phyloP scores from a whole-genome alignment of 106 monocot species.

The Allium cepa region DNA sequence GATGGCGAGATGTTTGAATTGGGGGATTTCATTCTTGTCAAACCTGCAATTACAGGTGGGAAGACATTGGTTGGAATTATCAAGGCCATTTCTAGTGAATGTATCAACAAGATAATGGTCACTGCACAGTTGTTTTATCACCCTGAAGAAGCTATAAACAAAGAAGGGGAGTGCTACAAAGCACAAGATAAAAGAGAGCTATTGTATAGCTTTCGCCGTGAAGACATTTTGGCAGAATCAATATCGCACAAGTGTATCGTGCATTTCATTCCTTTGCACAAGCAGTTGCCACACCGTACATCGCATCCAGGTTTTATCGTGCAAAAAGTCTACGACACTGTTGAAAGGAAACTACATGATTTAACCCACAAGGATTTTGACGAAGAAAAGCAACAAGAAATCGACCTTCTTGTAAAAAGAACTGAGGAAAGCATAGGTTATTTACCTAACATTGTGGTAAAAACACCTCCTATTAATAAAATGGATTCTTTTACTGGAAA shows the following conservation, averaged over 20 bases:
- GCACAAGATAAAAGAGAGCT: slow-evolving; percentile 57
- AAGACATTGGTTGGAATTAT: too few species aligned
- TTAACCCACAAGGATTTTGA: slow-evolving; percentile 71
- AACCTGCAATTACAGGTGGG: too few species aligned
- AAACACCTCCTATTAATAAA: slow-evolving; percentile 21
- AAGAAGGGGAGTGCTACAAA: slow-evolving; percentile 60
- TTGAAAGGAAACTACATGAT: slow-evolving; percentile 55
- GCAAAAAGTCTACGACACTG: slow-evolving; percentile 71
- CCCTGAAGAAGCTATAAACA: slow-evolving; percentile 76
- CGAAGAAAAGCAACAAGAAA: slow-evolving; percentile 62
- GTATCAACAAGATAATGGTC: background rate
- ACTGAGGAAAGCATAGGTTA: slow-evolving; percentile 60
- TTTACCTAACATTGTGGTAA: slow-evolving; percentile 41
- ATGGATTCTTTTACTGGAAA: background rate
- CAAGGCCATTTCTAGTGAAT: too few species aligned
- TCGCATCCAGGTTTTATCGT: slow-evolving; percentile 76
- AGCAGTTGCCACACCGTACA: slow-evolving; percentile 51
- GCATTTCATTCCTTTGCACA: slow-evolving; percentile 73
- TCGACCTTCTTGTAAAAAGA: slow-evolving; percentile 60
- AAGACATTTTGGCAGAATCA: slow-evolving; percentile 79
- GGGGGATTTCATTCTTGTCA: too few species aligned
- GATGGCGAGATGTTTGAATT: too few species aligned
- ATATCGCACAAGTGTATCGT: slow-evolving; percentile 87
- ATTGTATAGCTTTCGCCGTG: slow-evolving; percentile 80
- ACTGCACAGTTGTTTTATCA: slow-evolving; percentile 87